phyloP scores from a whole-genome alignment of 176 grass and related monocot species.

The Oropetium thomaeum region DNA sequence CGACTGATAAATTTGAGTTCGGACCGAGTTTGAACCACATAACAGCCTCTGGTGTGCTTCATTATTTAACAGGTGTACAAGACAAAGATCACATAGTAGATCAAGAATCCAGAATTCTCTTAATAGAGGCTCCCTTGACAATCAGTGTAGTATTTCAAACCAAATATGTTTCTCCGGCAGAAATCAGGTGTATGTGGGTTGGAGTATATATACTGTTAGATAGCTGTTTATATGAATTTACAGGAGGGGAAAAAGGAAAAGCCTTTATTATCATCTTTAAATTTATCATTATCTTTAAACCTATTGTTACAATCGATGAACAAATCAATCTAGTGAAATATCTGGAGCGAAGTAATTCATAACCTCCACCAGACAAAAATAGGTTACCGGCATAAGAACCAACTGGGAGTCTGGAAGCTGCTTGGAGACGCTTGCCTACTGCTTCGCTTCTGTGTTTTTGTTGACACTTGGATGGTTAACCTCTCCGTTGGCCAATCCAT shows the following conservation, averaged over 20 bases:
- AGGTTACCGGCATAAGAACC: not conserved
- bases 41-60: not conserved
- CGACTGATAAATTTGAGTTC: not conserved
- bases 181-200: not conserved
- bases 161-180: not conserved
- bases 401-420: not conserved
- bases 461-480: slow-evolving; percentile 10
- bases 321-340: slow-evolving; percentile 26
- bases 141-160: not conserved
- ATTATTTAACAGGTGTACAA: not conserved
- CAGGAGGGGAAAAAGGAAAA: not conserved
- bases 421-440: slow-evolving; percentile 7
- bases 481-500: slow-evolving; percentile 45
- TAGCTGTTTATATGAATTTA: slow-evolving; percentile 28
- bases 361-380: slow-evolving; percentile 14
- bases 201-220: not conserved
- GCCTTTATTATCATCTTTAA: slow-evolving; percentile 8
- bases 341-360: not conserved
- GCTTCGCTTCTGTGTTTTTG: slow-evolving; percentile 18
- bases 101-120: not conserved
- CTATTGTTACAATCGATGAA: slow-evolving; percentile 26
- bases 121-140: not conserved
- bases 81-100: not conserved
- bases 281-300: slow-evolving; percentile 12
- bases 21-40: too few relatives aligned